A percentile compares a stretch with the other conserved stretches of the same genome.
Conservation (phyloP, 108 stramenopile genomes). For the Thalassiosira profunda region DNA sequence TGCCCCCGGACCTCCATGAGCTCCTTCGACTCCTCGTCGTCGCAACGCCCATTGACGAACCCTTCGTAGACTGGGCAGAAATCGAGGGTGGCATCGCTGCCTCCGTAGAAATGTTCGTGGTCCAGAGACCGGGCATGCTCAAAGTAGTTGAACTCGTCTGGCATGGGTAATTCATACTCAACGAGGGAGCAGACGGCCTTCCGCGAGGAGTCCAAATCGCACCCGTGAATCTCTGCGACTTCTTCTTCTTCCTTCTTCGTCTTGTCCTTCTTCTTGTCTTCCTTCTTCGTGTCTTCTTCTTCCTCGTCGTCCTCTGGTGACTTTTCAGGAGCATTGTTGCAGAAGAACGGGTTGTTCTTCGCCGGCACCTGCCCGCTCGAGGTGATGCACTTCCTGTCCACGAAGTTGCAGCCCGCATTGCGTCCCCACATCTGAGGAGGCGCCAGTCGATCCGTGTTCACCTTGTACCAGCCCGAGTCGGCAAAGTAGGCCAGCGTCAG, state of each 20-base stretch:
- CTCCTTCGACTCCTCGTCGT: conserved; percentile 30
- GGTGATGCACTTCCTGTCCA: conserved; percentile 68
- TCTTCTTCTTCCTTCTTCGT: conserved; percentile 9
- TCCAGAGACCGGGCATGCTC: conserved; percentile 47
- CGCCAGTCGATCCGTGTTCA: conserved; percentile 64
- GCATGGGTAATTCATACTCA: conserved; percentile 62
- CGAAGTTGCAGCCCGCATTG: conserved; percentile 84
- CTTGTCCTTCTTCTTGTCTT: conserved; percentile 3
- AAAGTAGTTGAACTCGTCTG: conserved; percentile 82
- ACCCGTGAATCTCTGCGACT: conserved; percentile 66
- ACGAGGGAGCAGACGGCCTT: conserved; percentile 87
- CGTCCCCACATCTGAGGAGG: conserved; percentile 76
- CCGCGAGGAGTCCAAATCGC: conserved; percentile 73
- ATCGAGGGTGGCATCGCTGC: conserved; percentile 74
- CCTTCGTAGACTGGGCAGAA: conserved; percentile 85
- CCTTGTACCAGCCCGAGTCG: conserved; percentile 90
- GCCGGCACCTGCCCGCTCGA: conserved; percentile 58
- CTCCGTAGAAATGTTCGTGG: conserved; percentile 54
- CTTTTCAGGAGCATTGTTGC: conserved; percentile 48
- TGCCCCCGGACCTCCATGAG: conserved; percentile 48
- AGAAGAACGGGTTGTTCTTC: conserved; percentile 76
- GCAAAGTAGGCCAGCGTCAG: conserved; percentile 84
- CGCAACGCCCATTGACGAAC: conserved; percentile 70
- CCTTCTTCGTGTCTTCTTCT: background rate
- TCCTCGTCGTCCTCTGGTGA: conserved; percentile 1